phyloP scores from a whole-genome alignment of 306 rosid species.

The Malus fusca region DNA sequence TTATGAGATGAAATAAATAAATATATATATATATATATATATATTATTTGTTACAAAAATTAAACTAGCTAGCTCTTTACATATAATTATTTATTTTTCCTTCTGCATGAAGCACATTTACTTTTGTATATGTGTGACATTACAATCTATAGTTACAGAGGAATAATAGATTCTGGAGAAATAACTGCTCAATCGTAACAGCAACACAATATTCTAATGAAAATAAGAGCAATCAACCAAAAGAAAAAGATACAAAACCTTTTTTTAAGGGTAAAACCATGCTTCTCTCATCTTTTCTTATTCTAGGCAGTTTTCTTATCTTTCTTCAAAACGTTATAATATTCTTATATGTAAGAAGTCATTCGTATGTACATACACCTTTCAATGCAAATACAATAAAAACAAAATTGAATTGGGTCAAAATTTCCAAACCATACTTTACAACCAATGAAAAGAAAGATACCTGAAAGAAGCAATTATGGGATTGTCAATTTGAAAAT shows the following conservation, averaged over 20 bases:
- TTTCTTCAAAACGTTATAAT: neutral
- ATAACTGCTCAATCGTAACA: neutral
- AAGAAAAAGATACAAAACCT: too few relatives aligned
- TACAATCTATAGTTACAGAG: neutral
- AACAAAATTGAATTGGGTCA: neutral
- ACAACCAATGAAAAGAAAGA: neutral
- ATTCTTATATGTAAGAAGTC: neutral
- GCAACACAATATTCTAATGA: neutral
- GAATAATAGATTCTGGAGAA: neutral
- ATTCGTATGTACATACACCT: too few relatives aligned
- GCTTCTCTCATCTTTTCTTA: neutral
- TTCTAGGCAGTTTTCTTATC: neutral
- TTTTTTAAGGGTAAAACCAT: too few relatives aligned
- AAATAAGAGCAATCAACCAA: neutral
- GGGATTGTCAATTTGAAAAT: conserved; percentile 27
- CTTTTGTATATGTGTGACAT: neutral
- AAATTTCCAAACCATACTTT: neutral
- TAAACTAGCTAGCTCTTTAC: too few relatives aligned
- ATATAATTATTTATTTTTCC: too few relatives aligned
- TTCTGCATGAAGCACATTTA: too few relatives aligned
- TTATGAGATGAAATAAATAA: neutral
- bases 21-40: too few relatives aligned
- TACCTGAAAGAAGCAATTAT: conserved; percentile 42
- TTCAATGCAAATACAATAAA: neutral
- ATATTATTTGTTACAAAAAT: too few relatives aligned